Evolutionary conservation across 1,284 basidiomycete species (phyloP).

Genomic region (Microbotryum silenes-acaulis): DNA sequence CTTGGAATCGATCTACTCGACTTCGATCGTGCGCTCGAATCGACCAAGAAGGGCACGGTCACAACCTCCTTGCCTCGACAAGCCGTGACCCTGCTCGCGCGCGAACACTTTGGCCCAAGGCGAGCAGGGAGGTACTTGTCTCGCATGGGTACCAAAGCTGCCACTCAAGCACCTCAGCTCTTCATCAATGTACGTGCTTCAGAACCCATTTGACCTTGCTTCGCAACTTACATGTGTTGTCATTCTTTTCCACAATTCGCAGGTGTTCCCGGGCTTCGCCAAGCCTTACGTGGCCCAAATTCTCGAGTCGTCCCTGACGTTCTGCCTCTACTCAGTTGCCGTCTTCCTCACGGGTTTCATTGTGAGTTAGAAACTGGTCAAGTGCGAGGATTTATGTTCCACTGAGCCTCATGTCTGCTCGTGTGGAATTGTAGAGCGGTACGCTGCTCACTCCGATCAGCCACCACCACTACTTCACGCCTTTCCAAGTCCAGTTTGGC

Average conservation of each 20-base stretch:
- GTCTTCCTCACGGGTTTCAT: slow-evolving; percentile 31
- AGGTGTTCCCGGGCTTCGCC: slow-evolving; percentile 27
- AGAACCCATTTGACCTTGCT: not conserved
- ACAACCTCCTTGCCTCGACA: not conserved
- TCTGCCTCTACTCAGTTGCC: slow-evolving; percentile 25
- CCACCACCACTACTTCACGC: slow-evolving; percentile 11
- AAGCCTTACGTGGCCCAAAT: slow-evolving; percentile 19
- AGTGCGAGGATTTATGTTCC: too few relatives aligned
- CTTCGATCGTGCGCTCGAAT: slow-evolving; percentile 61
- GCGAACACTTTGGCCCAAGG: not conserved
- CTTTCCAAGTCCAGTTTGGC: slow-evolving; percentile 10
- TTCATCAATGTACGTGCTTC: slow-evolving; percentile 5
- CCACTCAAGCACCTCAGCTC: slow-evolving; percentile 15
- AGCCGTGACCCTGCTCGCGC: not conserved
- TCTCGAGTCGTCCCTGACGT: slow-evolving; percentile 24
- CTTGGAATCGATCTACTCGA: slow-evolving; percentile 65
- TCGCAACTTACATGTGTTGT: too few relatives aligned
- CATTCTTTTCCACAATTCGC: not conserved
- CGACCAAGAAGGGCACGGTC: slow-evolving; percentile 22
- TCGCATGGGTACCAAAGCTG: slow-evolving; percentile 11
- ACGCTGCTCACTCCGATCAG: slow-evolving; percentile 4
- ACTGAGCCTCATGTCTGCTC: too few relatives aligned
- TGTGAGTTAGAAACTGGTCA: not conserved
- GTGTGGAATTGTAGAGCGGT: not conserved
- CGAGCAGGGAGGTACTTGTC: not conserved